Percentiles rank a stretch among this genome's conserved stretches.
phyloP scores from a whole-genome alignment of 78 protist species.

The Parvularia atlantis region DNA sequence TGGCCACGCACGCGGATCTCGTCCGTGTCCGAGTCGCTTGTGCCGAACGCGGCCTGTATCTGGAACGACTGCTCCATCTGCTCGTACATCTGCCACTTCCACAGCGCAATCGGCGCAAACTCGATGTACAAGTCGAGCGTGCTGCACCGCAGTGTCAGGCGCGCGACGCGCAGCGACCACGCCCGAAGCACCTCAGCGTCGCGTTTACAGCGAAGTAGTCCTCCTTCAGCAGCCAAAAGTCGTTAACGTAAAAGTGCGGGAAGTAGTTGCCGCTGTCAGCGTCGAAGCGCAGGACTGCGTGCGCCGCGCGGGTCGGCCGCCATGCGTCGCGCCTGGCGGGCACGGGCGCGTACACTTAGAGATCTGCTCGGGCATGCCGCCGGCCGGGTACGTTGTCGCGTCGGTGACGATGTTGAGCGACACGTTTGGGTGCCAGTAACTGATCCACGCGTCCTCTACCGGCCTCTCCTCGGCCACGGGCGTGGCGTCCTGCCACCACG shows the following conservation, averaged over 20 bases:
- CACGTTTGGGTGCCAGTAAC: constrained; percentile 49
- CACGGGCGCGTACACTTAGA: no score
- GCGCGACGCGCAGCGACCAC: not conserved
- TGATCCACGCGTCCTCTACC: constrained; percentile 12
- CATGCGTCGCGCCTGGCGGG: no score
- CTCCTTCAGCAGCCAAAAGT: constrained; percentile 59
- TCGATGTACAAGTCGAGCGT: constrained; percentile 4
- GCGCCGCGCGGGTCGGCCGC: no score
- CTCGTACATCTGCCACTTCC: not conserved
- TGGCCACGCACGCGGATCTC: no score
- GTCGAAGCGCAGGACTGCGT: not conserved
- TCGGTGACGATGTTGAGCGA: constrained; percentile 43
- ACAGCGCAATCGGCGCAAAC: not conserved
- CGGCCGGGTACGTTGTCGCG: constrained; percentile 20
- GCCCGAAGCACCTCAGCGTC: constrained; percentile 18
- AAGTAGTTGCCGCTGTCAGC: constrained; percentile 21
- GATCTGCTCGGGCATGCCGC: no score
- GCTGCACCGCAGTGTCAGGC: no score
- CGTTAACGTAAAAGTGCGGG: constrained; percentile 51
- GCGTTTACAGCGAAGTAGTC: constrained; percentile 31
- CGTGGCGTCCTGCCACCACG: no score
- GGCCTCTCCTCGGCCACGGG: no score
- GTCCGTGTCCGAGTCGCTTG: not conserved
- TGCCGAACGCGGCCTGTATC: not conserved
- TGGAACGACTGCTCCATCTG: constrained; percentile 16